Evolutionary conservation across 1,284 basidiomycete species (phyloP), one percentile per base, ranked within the genome.

Genomic region (Pisolithus thermaeus): DNA sequence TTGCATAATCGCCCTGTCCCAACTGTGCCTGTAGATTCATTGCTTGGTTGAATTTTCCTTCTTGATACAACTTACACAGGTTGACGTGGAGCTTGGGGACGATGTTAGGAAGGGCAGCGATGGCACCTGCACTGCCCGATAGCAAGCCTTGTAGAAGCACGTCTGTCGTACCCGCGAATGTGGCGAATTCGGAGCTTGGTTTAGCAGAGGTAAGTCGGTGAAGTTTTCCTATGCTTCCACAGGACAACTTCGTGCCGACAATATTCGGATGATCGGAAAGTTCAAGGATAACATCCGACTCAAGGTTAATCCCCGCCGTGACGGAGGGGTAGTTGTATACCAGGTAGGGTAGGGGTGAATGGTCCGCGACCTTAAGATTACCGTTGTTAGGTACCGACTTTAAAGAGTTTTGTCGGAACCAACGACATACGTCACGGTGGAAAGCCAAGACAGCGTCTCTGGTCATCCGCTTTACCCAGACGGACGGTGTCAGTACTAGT

Each of bases 271-370:
- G 92, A 49, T 78, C 68, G 4, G 87, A 82, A 32, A 95, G 77
- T 22, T 77, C 74, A 50, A 77, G 76, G 59, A 97, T 80, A 48
- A 81, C 78, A 67, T 95, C 92, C 0, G 89, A 91, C 66, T 90
- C 86, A 51, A 96, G 81, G 66, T 97, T 90, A 58, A 92, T 80
- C 9, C 92, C 92, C 0, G 90, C 83, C 0, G 90, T 89, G 11
- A 87, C 84, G 25, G 72, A 69, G 43, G 93, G 90, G 73, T 92
- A 95, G 72, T 95, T 95, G 77, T 96, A 96, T 47, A 95, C 78
- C 84, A 96, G 86, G 41, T 87, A 83, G 0, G 92, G 92, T 45
- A 96, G 78, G 0, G 90, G 89, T 1, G 86, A 90, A 2, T 76
- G 78, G 61, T 90, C 87, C 25, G 92, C 89, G 14, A 94, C 88